phyloP scores from a whole-genome alignment of 1,284 basidiomycete genomes.

The Moesziomyces sp. region DNA sequence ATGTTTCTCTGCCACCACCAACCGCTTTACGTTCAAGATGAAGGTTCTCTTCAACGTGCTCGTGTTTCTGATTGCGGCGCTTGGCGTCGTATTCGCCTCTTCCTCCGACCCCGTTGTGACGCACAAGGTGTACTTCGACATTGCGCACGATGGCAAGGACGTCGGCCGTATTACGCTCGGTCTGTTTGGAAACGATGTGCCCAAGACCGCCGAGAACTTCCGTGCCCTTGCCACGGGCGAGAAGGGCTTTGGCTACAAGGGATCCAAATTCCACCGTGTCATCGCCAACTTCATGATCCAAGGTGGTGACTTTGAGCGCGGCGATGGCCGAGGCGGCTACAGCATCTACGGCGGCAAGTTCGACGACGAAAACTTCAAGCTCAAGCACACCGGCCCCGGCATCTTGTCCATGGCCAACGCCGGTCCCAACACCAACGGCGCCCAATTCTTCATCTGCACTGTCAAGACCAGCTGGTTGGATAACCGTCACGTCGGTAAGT shows the following conservation, averaged over 20 bases:
- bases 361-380: slow-evolving; percentile 60
- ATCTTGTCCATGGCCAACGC: slow-evolving; percentile 60
- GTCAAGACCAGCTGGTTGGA: slow-evolving; percentile 64
- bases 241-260: slow-evolving; percentile 80
- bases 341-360: slow-evolving; percentile 63
- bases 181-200: slow-evolving; percentile 61
- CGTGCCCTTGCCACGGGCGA: slow-evolving; percentile 68
- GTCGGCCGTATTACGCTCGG: slow-evolving; percentile 62
- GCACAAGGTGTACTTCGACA: slow-evolving; percentile 64
- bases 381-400: slow-evolving; percentile 62
- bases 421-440: slow-evolving; percentile 70
- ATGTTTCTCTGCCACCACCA: not conserved
- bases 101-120: slow-evolving; percentile 47
- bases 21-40: slow-evolving; percentile 69
- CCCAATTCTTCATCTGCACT: slow-evolving; percentile 67
- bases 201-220: slow-evolving; percentile 65
- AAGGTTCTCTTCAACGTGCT: slow-evolving; percentile 75
- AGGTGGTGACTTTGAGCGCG: slow-evolving; percentile 66
- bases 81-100: slow-evolving; percentile 64
- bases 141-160: slow-evolving; percentile 60
- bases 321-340: slow-evolving; percentile 65
- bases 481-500: slow-evolving; percentile 55
- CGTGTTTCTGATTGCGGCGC: slow-evolving; percentile 64
- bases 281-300: slow-evolving; percentile 76
- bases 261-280: slow-evolving; percentile 74